Percentiles rank a stretch among this genome's conserved stretches.
Evolutionary conservation across 2,329 filamentous ascomycete species (phyloP).

Genomic region (Ophiostoma australiae): DNA sequence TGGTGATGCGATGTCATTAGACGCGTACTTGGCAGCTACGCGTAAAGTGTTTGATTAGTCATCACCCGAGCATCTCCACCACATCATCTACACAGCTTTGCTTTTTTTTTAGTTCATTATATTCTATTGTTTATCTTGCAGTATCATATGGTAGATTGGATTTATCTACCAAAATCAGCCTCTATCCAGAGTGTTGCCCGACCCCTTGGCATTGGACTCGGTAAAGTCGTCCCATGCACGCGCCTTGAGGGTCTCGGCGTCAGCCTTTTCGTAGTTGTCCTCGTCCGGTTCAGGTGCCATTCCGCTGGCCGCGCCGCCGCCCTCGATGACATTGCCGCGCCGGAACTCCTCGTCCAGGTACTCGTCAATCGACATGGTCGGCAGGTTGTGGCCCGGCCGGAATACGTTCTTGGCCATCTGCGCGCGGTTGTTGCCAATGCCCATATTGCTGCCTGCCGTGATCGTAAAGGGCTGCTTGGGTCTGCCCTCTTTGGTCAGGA

Average conservation of each 20-base stretch:
- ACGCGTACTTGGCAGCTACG: neutral
- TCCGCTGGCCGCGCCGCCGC: constrained; percentile 72
- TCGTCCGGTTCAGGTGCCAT: constrained; percentile 72
- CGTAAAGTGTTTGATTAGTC: constrained; percentile 3
- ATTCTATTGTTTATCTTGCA: neutral
- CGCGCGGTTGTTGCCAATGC: constrained; percentile 56
- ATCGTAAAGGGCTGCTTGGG: constrained; percentile 89
- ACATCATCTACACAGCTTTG: neutral
- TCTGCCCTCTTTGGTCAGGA: constrained; percentile 73
- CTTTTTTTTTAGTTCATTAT: neutral
- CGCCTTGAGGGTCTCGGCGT: constrained; percentile 88
- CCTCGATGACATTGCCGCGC: constrained; percentile 84
- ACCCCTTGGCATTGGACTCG: constrained; percentile 80
- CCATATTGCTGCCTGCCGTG: constrained; percentile 37
- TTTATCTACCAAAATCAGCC: constrained; percentile 41
- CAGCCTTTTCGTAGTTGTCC: constrained; percentile 81
- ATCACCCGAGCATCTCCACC: neutral
- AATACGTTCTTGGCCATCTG: constrained; percentile 79
- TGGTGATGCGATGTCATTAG: neutral
- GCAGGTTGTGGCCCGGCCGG: constrained; percentile 82
- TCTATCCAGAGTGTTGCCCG: constrained; percentile 78
- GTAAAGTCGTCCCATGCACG: constrained; percentile 92
- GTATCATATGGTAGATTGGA: neutral
- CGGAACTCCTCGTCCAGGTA: constrained; percentile 87
- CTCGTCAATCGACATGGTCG: constrained; percentile 97